phyloP scores from a whole-genome alignment of 371 early-diverging fungal genomes.

The Circinella minor region DNA sequence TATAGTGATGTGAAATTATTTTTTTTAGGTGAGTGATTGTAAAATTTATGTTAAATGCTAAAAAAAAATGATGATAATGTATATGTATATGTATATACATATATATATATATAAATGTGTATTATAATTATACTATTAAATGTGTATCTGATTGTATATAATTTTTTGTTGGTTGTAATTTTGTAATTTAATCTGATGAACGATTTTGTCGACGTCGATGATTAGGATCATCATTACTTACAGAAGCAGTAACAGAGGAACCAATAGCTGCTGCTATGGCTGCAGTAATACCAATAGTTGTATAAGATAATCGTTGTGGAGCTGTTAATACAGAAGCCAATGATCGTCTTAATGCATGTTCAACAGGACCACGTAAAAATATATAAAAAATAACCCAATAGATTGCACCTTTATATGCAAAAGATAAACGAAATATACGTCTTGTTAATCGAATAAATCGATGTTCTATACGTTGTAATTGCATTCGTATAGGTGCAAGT shows the following conservation, averaged over 20 bases:
- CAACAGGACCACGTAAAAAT: constrained; percentile 47
- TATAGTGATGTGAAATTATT: too few species aligned
- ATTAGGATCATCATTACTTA: constrained; percentile 13
- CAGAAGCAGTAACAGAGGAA: constrained; percentile 35
- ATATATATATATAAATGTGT: too few species aligned
- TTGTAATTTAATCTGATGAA: not conserved
- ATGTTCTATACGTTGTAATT: constrained; percentile 38
- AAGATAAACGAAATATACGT: constrained; percentile 37
- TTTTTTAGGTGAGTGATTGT: too few species aligned
- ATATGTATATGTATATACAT: too few species aligned
- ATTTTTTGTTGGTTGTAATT: not conserved
- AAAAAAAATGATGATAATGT: too few species aligned
- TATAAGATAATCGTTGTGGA: constrained; percentile 36
- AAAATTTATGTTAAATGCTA: too few species aligned
- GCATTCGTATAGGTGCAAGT: constrained; percentile 36
- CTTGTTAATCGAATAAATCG: constrained; percentile 34
- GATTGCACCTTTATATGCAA: constrained; percentile 47
- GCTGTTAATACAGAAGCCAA: constrained; percentile 27
- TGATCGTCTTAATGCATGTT: constrained; percentile 31
- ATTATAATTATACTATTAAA: too few species aligned
- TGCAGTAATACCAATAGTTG: constrained; percentile 46
- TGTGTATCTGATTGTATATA: too few species aligned
- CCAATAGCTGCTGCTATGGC: constrained; percentile 43
- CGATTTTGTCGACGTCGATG: not conserved
- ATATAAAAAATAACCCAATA: constrained; percentile 49